Percentiles rank a stretch among this genome's conserved stretches.
These are phyloP conservation scores for Chlorella sp. DNA, from an alignment of 139 green algal species.

Conservation along the genomic window DNA sequence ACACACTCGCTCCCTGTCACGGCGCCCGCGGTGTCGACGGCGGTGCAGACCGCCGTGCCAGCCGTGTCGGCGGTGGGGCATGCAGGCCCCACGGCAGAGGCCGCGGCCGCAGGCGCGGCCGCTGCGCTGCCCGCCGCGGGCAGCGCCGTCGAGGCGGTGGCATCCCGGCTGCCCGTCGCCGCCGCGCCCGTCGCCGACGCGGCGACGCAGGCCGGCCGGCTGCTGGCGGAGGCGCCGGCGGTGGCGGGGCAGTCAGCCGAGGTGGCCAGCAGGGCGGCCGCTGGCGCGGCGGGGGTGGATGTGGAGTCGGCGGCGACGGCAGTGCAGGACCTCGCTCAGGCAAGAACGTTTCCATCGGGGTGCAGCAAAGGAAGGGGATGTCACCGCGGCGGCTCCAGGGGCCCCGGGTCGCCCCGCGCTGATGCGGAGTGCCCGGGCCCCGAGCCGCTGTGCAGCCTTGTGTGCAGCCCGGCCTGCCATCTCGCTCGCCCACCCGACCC, in stretches of 20 bases:
- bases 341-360: neutral
- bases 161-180: neutral
- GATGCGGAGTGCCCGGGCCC: neutral
- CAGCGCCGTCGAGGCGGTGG: neutral
- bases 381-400: neutral
- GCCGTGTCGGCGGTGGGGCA: neutral
- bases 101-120: neutral
- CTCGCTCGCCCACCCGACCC: neutral
- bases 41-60: neutral
- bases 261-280: slow-evolving; percentile 12
- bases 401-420: neutral
- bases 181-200: neutral
- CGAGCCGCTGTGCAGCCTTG: neutral
- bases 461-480: neutral
- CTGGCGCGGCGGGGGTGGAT: neutral
- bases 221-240: slow-evolving; percentile 8
- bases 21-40: neutral
- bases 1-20: neutral
- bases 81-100: neutral
- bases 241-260: slow-evolving; percentile 19
- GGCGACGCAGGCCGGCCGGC: slow-evolving; percentile 1
- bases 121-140: neutral
- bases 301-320: neutral
- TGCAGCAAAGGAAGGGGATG: neutral
- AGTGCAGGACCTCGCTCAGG: slow-evolving; percentile 14